Conservation (phyloP, 2,329 filamentous ascomycete genomes). For the Furcasterigmium sp. region DNA sequence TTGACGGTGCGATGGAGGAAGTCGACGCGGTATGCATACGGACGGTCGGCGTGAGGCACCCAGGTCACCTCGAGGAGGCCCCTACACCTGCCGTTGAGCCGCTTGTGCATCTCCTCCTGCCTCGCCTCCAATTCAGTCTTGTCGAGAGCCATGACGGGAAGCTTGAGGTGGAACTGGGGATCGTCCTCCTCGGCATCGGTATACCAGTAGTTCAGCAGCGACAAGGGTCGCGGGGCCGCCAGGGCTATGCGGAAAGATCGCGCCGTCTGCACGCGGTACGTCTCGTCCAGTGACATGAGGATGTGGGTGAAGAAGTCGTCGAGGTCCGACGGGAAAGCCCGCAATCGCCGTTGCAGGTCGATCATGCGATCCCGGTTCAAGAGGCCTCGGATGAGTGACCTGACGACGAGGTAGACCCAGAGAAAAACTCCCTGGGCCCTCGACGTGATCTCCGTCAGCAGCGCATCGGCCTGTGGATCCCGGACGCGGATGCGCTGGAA, state of each 20-base stretch:
- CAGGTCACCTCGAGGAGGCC: slow-evolving; percentile 1
- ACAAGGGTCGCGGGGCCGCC: not conserved
- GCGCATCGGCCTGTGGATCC: slow-evolving; percentile 3
- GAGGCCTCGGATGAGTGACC: slow-evolving; percentile 12
- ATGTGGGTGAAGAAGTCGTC: slow-evolving; percentile 9
- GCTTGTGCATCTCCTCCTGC: not conserved
- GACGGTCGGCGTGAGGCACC: not conserved
- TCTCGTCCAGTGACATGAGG: slow-evolving; percentile 1
- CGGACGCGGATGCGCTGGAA: not conserved
- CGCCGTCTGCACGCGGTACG: not conserved
- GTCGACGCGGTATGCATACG: slow-evolving; percentile 2
- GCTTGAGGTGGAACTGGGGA: not conserved
- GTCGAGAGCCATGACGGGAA: not conserved
- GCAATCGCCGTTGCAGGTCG: slow-evolving; percentile 1
- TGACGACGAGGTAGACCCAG: slow-evolving; percentile 20
- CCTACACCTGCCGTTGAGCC: not conserved
- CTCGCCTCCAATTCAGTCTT: not conserved
- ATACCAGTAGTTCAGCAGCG: not conserved
- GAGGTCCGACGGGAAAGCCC: slow-evolving; percentile 6
- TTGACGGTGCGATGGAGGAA: slow-evolving; percentile 10
- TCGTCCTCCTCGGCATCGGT: not conserved
- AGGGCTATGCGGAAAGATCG: not conserved
- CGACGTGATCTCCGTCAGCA: slow-evolving; percentile 13
- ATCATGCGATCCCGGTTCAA: slow-evolving; percentile 4
- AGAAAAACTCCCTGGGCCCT: slow-evolving; percentile 26